Base-by-base conservation (phyloP, 169 alveolate species). In the Amoebophrya sp. region DNA sequence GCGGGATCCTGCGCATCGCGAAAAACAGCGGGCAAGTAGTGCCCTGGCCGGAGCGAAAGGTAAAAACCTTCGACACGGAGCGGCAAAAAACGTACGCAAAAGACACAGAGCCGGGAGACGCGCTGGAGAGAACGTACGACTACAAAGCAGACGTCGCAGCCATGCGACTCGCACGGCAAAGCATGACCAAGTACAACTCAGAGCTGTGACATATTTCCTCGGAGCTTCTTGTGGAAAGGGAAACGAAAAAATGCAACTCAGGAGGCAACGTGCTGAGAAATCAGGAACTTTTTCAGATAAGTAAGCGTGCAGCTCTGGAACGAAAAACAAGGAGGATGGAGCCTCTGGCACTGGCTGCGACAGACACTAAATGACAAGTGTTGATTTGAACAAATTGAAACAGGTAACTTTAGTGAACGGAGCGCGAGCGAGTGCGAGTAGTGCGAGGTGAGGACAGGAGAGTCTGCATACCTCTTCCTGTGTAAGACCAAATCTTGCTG, bases 101-200 rank as follows among this genome's bases (percentile, higher is more conserved):
- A 90, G 98, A 96, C 93, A 96, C 98, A 41, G 88, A 89, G 41
- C 97, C 98, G 5, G 97, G 95, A 69, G 96, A 93, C 48, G 98
- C 97, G 67, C 90, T 95, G n/a, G 94, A 92, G 91, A 92, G 94
- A 89, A 96, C 98, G 70, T 96, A 96, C 94, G 93, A 93, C 90
- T 95, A 95, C 90, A 90, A 93, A 88, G 88, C 91, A 88, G 96
- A 95, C 89, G 95, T 95, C 29, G 88, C 89, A 58, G 93, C 95
- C 40, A 92, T 94, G 95, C 91, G 92, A 43, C 94, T 94, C 15
- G 93, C 94, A 39, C 41, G 96, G 38, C 96, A 95, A 87, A 94
- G 95, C 29, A 94, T 95, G 94, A 92, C 92, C 88, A 95, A 95
- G 89, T 95, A 95, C 91, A 95, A 95, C 69, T 41, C 95, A 41